Conservation (phyloP, 208 protist genomes). For the Phytomonas serpens region DNA sequence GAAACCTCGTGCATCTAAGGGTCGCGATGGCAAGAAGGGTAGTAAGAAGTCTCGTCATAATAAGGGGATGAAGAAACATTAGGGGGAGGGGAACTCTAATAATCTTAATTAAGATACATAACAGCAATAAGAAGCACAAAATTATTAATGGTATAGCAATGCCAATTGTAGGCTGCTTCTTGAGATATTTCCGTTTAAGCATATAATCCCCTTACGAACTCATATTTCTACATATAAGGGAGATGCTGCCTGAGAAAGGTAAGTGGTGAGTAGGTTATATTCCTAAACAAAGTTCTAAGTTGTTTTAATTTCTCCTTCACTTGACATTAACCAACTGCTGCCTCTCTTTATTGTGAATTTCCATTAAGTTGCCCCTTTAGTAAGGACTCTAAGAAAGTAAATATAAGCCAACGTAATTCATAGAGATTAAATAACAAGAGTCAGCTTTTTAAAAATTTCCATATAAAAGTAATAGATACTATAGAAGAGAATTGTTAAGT, state of each 20-base stretch:
- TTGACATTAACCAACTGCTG: too few species aligned
- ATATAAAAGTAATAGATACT: neutral
- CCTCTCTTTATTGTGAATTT: slow-evolving; percentile 4
- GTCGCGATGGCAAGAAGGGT: slow-evolving; percentile 33
- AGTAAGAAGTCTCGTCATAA: slow-evolving; percentile 70
- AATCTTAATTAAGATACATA: slow-evolving; percentile 3
- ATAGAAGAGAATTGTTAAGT: neutral
- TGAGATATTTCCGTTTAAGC: slow-evolving; percentile 3
- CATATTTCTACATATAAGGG: neutral
- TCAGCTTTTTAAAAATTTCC: slow-evolving; percentile 6
- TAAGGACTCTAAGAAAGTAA: neutral
- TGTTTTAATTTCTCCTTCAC: too few species aligned
- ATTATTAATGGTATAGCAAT: slow-evolving; percentile 3
- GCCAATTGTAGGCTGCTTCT: slow-evolving; percentile 1
- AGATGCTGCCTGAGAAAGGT: too few species aligned
- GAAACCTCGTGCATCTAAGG: slow-evolving; percentile 39
- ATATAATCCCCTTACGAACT: neutral
- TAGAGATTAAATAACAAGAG: neutral
- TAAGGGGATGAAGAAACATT: slow-evolving; percentile 65
- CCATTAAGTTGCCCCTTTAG: neutral
- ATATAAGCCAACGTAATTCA: neutral
- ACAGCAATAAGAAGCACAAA: slow-evolving; percentile 3
- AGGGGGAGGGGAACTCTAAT: slow-evolving; percentile 1
- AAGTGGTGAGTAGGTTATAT: too few species aligned
- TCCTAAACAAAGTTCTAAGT: too few species aligned